Percentiles rank a stretch among this genome's conserved stretches.
phyloP scores from a whole-genome alignment of 148 eudicot genomes.

The Persicaria tinctoria region DNA sequence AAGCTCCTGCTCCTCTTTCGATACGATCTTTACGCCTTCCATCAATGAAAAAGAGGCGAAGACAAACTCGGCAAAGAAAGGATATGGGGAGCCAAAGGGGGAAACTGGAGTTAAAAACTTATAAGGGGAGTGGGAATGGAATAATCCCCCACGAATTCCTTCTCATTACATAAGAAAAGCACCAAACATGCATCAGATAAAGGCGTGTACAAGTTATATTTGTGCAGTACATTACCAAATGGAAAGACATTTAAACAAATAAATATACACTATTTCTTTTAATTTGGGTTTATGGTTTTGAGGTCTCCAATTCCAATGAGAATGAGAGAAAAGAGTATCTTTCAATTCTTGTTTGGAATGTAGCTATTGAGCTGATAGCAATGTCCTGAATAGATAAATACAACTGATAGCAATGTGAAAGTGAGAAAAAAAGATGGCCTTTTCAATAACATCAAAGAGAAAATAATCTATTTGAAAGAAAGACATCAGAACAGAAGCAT shows the following conservation, averaged over 20 bases:
- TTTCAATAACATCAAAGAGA: not conserved
- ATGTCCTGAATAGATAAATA: not conserved
- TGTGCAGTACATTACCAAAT: not conserved
- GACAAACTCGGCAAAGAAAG: conserved; percentile 12
- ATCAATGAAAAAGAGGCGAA: conserved; percentile 14
- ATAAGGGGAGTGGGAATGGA: conserved; percentile 20
- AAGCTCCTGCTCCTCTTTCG: conserved; percentile 32
- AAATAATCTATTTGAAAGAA: not conserved
- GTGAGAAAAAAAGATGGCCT: not conserved
- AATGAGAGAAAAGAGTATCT: conserved; percentile 11
- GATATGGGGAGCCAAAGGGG: conserved; percentile 15
- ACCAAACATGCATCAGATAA: conserved; percentile 19
- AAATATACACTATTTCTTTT: not conserved
- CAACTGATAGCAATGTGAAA: not conserved
- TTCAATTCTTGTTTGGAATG: conserved; percentile 8
- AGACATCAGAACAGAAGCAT: not conserved
- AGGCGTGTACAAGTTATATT: conserved; percentile 2
- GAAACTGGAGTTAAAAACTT: not conserved
- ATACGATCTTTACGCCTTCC: conserved; percentile 22
- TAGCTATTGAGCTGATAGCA: conserved; percentile 5
- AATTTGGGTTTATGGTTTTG: not conserved
- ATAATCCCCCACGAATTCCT: conserved; percentile 25
- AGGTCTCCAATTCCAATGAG: conserved; percentile 24
- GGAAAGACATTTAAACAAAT: not conserved
- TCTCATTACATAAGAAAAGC: conserved; percentile 18